Evolutionary conservation across 345 rosid species (phyloP).

Genomic region (Arabidopsis thaliana): DNA sequence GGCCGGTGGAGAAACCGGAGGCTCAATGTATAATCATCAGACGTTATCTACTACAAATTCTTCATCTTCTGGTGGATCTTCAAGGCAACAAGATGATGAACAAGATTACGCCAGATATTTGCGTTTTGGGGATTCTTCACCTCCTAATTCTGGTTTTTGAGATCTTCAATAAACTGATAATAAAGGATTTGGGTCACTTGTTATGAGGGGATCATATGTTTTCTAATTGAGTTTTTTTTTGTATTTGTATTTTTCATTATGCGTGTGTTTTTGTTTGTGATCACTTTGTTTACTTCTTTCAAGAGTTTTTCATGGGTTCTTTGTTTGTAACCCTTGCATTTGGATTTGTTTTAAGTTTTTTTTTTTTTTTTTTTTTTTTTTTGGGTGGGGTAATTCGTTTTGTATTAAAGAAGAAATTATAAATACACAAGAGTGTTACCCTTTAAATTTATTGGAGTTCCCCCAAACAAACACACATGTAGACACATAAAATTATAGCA

Average conservation of each 20-base stretch:
- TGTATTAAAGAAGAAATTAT: not conserved
- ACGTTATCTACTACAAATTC: slow-evolving; percentile 32
- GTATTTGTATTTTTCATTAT: slow-evolving; percentile 15
- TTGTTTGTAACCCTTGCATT: slow-evolving; percentile 23
- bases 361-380: slow-evolving; percentile 1
- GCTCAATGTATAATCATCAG: slow-evolving; percentile 33
- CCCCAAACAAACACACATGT: slow-evolving; percentile 12
- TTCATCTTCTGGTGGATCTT: slow-evolving; percentile 47
- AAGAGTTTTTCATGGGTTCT: slow-evolving; percentile 37
- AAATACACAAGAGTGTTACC: slow-evolving; percentile 16
- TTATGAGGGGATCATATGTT: slow-evolving; percentile 30
- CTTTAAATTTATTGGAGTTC: slow-evolving; percentile 1
- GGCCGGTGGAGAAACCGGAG: slow-evolving; percentile 38
- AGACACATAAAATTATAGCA: not conserved
- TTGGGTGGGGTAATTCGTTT: not conserved
- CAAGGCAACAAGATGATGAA: slow-evolving; percentile 41
- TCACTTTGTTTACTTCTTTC: slow-evolving; percentile 35
- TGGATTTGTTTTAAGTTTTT: slow-evolving; percentile 5
- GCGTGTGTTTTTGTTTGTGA: slow-evolving; percentile 34
- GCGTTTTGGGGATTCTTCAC: slow-evolving; percentile 45
- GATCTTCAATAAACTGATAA: slow-evolving; percentile 9
- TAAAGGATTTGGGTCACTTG: slow-evolving; percentile 22
- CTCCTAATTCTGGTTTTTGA: slow-evolving; percentile 43
- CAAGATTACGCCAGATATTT: slow-evolving; percentile 38
- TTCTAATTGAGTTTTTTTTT: slow-evolving; percentile 31